Percentiles rank a stretch among this genome's conserved stretches.
These are phyloP conservation scores for Scutellaria barbata DNA, from an alignment of 257 asterid species.

Conservation along the genomic window DNA sequence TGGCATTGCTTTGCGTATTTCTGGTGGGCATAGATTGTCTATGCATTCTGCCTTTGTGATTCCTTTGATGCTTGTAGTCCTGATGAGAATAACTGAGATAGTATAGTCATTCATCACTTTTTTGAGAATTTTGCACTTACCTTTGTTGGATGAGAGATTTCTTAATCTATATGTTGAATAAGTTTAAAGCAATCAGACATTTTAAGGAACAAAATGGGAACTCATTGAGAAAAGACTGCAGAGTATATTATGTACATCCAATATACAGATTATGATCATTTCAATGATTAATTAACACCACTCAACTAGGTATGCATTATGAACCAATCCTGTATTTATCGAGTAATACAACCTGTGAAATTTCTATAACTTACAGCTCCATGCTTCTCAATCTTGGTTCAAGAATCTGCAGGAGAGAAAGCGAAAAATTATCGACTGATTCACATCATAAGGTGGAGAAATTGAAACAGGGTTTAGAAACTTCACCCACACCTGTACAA, in stretches of 20 bases:
- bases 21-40: conserved; percentile 34
- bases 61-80: conserved; percentile 36
- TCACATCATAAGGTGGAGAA: conserved; percentile 11
- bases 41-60: conserved; percentile 30
- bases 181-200: neutral
- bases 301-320: conserved; percentile 1
- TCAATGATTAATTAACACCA: neutral
- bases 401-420: conserved; percentile 36
- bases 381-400: conserved; percentile 33
- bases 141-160: conserved; percentile 5
- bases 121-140: neutral
- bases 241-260: conserved; percentile 26
- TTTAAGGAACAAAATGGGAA: neutral
- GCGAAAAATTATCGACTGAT: neutral
- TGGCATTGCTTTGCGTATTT: conserved; percentile 45
- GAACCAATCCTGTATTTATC: conserved; percentile 3
- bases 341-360: conserved; percentile 14
- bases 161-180: neutral
- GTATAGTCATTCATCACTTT: neutral
- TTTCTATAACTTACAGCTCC: conserved; percentile 23
- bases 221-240: neutral
- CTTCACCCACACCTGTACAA: conserved; percentile 44
- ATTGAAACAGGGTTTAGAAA: conserved; percentile 4
- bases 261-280: conserved; percentile 30
- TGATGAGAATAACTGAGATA: conserved; percentile 34